Percentiles rank a stretch among this genome's conserved stretches.
phyloP scores from a whole-genome alignment of 768 basidiomycete species.

The Lactarius psammicola region DNA sequence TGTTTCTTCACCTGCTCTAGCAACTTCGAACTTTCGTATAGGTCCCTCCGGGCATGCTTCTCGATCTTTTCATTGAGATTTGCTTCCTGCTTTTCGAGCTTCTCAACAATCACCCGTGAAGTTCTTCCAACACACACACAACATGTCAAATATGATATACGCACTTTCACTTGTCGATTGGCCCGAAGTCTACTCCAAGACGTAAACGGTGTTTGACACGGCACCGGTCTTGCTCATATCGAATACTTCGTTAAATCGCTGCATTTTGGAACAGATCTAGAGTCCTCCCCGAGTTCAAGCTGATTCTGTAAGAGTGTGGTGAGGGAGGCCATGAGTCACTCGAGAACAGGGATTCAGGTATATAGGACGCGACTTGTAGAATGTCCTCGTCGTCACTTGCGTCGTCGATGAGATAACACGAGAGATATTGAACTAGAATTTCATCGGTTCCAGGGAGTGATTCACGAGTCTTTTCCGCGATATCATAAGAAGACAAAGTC shows the following conservation, averaged over 20 bases:
- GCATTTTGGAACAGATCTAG: constrained; percentile 56
- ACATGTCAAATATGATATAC: constrained; percentile 19
- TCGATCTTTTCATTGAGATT: constrained; percentile 98
- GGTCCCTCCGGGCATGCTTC: constrained; percentile 84
- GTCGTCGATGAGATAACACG: constrained; percentile 85
- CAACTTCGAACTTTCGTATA: constrained; percentile 96
- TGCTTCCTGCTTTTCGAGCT: constrained; percentile 94
- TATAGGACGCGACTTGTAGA: constrained; percentile 65
- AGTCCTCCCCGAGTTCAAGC: constrained; percentile 55
- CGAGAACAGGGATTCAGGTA: constrained; percentile 74
- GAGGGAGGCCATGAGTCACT: constrained; percentile 63
- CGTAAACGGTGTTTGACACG: constrained; percentile 76
- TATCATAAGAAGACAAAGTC: constrained; percentile 66
- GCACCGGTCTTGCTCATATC: constrained; percentile 78
- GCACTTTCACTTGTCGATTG: constrained; percentile 92
- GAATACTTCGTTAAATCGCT: constrained; percentile 82
- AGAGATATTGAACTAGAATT: constrained; percentile 78
- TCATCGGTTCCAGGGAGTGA: constrained; percentile 82
- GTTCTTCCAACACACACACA: constrained; percentile 47
- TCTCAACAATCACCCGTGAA: constrained; percentile 90
- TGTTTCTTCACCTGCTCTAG: constrained; percentile 91
- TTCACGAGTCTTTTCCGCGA: too few species aligned
- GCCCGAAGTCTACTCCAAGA: constrained; percentile 85
- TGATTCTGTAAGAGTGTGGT: constrained; percentile 63
- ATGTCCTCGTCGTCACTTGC: constrained; percentile 87